These are phyloP conservation scores for Aspergillus pseudoglaucus DNA, from an alignment of 2,329 filamentous ascomycete species.

Conservation along the genomic window DNA sequence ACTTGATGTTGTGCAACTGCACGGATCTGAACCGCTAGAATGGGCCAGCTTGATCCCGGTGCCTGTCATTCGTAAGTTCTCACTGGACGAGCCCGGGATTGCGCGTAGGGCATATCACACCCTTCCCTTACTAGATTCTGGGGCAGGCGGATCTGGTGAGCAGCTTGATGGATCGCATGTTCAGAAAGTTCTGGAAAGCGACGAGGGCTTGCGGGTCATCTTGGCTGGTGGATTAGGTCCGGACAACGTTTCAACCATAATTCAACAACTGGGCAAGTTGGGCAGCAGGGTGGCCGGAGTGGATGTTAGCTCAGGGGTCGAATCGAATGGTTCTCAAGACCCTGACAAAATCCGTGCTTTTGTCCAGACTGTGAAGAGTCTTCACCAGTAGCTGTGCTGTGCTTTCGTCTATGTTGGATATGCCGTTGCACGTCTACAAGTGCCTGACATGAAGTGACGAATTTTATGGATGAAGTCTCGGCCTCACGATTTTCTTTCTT, in stretches of 20 bases:
- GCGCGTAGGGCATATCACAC: slow-evolving; percentile 73
- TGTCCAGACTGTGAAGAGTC: slow-evolving; percentile 64
- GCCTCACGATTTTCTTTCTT: slow-evolving; percentile 1
- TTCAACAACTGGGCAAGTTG: slow-evolving; percentile 57
- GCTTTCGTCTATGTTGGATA: background rate
- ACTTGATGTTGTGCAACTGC: slow-evolving; percentile 86
- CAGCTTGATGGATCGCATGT: slow-evolving; percentile 67
- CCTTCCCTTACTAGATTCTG: slow-evolving; percentile 79
- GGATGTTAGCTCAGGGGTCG: slow-evolving; percentile 92
- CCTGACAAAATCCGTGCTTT: slow-evolving; percentile 75
- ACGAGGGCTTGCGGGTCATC: slow-evolving; percentile 66
- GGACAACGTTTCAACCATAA: slow-evolving; percentile 64
- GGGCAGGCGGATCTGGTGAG: slow-evolving; percentile 73
- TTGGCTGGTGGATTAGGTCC: slow-evolving; percentile 80
- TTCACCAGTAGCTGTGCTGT: slow-evolving; percentile 16
- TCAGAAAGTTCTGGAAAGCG: slow-evolving; percentile 57
- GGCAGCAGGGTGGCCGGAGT: slow-evolving; percentile 66
- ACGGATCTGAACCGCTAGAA: slow-evolving; percentile 85
- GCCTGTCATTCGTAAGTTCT: slow-evolving; percentile 82
- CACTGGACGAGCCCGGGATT: slow-evolving; percentile 66
- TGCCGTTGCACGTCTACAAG: background rate
- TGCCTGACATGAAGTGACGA: background rate
- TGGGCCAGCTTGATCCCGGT: slow-evolving; percentile 88
- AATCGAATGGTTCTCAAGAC: slow-evolving; percentile 74
- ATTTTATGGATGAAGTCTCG: slow-evolving; percentile 2